phyloP scores from a whole-genome alignment of 306 rosid species.

The Sindora glabra region DNA sequence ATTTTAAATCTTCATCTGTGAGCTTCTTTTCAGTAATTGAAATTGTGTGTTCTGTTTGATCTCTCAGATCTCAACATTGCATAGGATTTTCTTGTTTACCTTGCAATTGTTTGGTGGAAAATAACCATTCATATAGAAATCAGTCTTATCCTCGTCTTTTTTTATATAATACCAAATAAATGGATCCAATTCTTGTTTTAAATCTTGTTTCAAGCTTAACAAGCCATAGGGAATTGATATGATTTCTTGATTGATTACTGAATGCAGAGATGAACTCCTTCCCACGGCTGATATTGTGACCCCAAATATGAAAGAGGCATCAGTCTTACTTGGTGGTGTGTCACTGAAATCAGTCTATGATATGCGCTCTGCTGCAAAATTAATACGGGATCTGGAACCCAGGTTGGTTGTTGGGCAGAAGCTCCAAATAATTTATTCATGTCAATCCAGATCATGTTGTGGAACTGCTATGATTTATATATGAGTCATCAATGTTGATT shows the following conservation, averaged over 20 bases:
- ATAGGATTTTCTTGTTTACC: background rate
- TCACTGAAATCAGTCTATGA: conserved; percentile 69
- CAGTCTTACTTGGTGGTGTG: conserved; percentile 64
- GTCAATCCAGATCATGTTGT: background rate
- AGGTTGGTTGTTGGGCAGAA: conserved; percentile 38
- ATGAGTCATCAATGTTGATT: background rate
- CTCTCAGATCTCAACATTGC: background rate
- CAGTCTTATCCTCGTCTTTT: background rate
- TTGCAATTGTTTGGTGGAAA: background rate
- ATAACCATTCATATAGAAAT: background rate
- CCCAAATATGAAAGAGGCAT: conserved; percentile 88
- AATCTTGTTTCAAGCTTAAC: background rate
- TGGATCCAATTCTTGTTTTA: background rate
- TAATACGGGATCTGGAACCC: conserved; percentile 72
- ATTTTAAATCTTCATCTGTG: background rate
- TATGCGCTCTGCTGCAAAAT: conserved; percentile 78
- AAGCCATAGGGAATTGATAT: conserved; percentile 9
- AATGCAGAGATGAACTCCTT: conserved; percentile 76
- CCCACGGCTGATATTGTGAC: conserved; percentile 84
- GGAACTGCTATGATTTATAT: background rate
- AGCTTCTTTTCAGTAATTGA: background rate
- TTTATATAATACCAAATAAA: background rate
- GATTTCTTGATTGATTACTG: conserved; percentile 20
- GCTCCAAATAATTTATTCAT: background rate
- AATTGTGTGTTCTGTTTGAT: background rate